Evolutionary conservation across 2,329 filamentous ascomycete genomes (phyloP), one percentile per base, ranked within the genome.

Genomic region (Penicillium digitatum): DNA sequence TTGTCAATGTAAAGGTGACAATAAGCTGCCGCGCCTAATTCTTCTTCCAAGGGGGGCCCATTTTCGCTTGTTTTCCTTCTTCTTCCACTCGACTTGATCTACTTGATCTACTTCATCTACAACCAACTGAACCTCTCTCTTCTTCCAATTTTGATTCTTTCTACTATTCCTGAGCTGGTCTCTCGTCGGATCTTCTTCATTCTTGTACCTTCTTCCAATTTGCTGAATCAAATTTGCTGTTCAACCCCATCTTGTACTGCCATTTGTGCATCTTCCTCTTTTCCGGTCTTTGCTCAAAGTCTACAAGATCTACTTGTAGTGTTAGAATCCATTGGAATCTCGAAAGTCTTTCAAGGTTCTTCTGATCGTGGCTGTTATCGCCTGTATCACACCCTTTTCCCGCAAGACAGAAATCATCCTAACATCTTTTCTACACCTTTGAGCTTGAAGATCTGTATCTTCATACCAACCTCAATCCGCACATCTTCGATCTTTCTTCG

Each of bases 401-500:
- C 37, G 22, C 40, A 46, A 49, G 37, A 39, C 37, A 26, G 37
- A 29, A 48, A 42, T 24, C 29, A 22, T 35, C 35, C 20, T 18
- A 5, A 42, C 39, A 42, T 40, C 26, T 39, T 39, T 20, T 39
- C 20, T 31, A 38, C 18, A 20, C 50, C 34, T 54, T 44, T 10
- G 3, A 51, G 5, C 38, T 32, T 3, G 22, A 39, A 38, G 52
- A 20, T 32, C 20, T 24, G 16, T 20, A 20, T 44, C 34, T 20
- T 32, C 40, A 35, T 26, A 37, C n/a, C 12, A 26, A n/a, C 26
- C n/a, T 42, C 32, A 16, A 48, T 6, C 27, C 18, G 9, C 47
- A n/a, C 11, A 20, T 26, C 48, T 31, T 34, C 48, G 11, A 46
- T 24, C 44, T 32, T 37, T 54, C 8, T 48, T 29, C 79, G 46